Evolutionary conservation across 495 filamentous ascomycete species (phyloP).

Genomic region (Lophiostoma macrostomum): DNA sequence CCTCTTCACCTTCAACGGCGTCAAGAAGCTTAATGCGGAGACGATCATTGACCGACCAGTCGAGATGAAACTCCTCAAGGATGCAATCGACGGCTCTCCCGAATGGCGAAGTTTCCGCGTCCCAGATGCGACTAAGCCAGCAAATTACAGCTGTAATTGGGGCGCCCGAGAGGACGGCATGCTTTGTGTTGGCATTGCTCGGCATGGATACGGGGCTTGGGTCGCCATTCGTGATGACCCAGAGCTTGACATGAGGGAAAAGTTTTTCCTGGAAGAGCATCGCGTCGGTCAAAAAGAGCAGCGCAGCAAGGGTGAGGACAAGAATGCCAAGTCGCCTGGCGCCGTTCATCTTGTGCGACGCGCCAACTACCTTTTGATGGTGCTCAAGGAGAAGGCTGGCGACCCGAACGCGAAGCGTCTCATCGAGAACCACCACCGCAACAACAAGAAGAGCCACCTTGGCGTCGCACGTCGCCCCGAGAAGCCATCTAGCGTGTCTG

Average conservation of each 20-base stretch:
- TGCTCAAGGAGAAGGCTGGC: constrained; percentile 70
- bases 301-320: constrained; percentile 70
- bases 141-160: constrained; percentile 81
- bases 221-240: constrained; percentile 84
- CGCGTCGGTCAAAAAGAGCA: constrained; percentile 97
- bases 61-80: constrained; percentile 79
- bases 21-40: constrained; percentile 91
- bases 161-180: constrained; percentile 92
- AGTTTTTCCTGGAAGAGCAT: constrained; percentile 96
- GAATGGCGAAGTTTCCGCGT: constrained; percentile 79
- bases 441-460: constrained; percentile 39
- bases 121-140: constrained; percentile 83
- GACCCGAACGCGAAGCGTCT: constrained; percentile 28
- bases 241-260: constrained; percentile 81
- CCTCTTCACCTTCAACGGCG: constrained; percentile 85
- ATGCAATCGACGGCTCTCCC: constrained; percentile 59
- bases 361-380: constrained; percentile 88
- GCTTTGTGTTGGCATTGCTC: constrained; percentile 87
- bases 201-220: constrained; percentile 95
- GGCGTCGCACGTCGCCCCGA: constrained; percentile 25
- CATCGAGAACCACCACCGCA: constrained; percentile 35
- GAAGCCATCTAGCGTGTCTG: constrained; percentile 29
- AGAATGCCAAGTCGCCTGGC: constrained; percentile 83
- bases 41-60: constrained; percentile 85
- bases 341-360: constrained; percentile 94